Percentiles rank a stretch among this genome's conserved stretches.
phyloP scores from a whole-genome alignment of 2,329 filamentous ascomycete genomes.

The Lachnellula arida region DNA sequence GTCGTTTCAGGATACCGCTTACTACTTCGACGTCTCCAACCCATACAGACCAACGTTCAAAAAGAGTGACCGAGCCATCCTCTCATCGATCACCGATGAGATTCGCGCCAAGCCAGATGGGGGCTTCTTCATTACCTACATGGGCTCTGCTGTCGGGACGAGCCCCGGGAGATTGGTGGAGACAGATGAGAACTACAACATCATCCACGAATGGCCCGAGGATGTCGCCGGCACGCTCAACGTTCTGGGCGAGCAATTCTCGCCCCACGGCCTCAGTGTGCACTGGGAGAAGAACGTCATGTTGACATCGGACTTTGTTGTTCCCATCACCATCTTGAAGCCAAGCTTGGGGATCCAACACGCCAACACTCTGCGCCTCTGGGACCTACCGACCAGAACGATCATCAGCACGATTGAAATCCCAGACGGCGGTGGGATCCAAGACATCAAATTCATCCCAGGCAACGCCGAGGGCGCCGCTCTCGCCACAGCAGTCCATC shows the following conservation, averaged over 20 bases:
- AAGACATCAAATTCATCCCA: slow-evolving; percentile 63
- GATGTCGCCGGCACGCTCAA: slow-evolving; percentile 50
- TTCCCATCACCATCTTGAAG: slow-evolving; percentile 57
- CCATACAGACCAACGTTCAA: slow-evolving; percentile 54
- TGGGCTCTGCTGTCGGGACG: slow-evolving; percentile 47
- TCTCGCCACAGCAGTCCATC: slow-evolving; percentile 54
- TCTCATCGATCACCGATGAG: slow-evolving; percentile 57
- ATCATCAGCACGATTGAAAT: slow-evolving; percentile 59
- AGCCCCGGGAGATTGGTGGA: slow-evolving; percentile 56
- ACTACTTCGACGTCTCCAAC: slow-evolving; percentile 56
- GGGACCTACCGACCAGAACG: slow-evolving; percentile 47
- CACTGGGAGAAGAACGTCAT: slow-evolving; percentile 55
- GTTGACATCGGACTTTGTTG: slow-evolving; percentile 59
- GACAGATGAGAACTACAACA: slow-evolving; percentile 54
- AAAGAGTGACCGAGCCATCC: slow-evolving; percentile 55
- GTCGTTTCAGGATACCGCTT: slow-evolving; percentile 48
- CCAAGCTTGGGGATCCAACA: slow-evolving; percentile 49
- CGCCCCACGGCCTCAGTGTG: slow-evolving; percentile 54
- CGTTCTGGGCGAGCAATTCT: slow-evolving; percentile 55
- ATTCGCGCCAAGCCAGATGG: slow-evolving; percentile 59
- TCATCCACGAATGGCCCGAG: slow-evolving; percentile 59
- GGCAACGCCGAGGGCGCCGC: slow-evolving; percentile 54
- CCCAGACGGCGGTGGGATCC: slow-evolving; percentile 54
- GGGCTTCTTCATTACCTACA: slow-evolving; percentile 27
- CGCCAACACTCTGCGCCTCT: slow-evolving; percentile 55